Percentiles rank a stretch among this genome's conserved stretches.
Evolutionary conservation across 2,329 filamentous ascomycete species (phyloP).

Genomic region (Aspergillus udagawae): DNA sequence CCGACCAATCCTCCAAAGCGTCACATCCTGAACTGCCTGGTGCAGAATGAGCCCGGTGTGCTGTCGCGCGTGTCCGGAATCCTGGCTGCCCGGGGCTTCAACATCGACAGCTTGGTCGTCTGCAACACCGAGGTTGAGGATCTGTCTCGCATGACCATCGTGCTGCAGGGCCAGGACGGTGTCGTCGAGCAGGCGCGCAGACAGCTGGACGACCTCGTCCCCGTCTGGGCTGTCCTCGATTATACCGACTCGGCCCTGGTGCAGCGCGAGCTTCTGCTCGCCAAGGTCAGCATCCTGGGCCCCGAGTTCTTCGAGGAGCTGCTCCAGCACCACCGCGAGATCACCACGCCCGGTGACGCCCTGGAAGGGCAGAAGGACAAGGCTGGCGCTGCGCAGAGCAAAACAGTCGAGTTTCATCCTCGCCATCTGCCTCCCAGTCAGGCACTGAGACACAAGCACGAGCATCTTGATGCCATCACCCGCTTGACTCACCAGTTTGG

Average conservation of each 20-base stretch:
- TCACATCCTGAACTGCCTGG: constrained; percentile 95
- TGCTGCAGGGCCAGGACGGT: constrained; percentile 90
- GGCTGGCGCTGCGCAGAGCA: constrained; percentile 11
- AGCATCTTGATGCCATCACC: constrained; percentile 94
- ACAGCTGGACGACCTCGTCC: constrained; percentile 93
- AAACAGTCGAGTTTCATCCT: constrained; percentile 73
- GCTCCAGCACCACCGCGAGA: constrained; percentile 90
- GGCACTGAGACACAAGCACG: constrained; percentile 92
- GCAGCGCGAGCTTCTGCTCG: constrained; percentile 89
- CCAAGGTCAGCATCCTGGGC: constrained; percentile 93
- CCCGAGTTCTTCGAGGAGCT: constrained; percentile 99
- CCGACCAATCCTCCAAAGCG: constrained; percentile 82
- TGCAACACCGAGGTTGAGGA: constrained; percentile 98
- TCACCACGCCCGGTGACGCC: constrained; percentile 54
- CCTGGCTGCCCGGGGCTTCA: constrained; percentile 92
- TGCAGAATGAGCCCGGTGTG: constrained; percentile 98
- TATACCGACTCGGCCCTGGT: constrained; percentile 91
- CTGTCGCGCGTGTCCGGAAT: constrained; percentile 95
- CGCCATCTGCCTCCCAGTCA: constrained; percentile 80
- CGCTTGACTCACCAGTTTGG: constrained; percentile 97
- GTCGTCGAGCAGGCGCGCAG: constrained; percentile 95
- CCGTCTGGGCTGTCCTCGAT: constrained; percentile 96
- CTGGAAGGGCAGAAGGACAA: constrained; percentile 28
- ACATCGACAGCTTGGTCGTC: constrained; percentile 96
- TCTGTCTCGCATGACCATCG: constrained; percentile 97